A percentile compares a stretch with the other conserved stretches of the same genome.
phyloP scores from a whole-genome alignment of 2,329 filamentous ascomycete species.

The Stemphylium lycopersici region DNA sequence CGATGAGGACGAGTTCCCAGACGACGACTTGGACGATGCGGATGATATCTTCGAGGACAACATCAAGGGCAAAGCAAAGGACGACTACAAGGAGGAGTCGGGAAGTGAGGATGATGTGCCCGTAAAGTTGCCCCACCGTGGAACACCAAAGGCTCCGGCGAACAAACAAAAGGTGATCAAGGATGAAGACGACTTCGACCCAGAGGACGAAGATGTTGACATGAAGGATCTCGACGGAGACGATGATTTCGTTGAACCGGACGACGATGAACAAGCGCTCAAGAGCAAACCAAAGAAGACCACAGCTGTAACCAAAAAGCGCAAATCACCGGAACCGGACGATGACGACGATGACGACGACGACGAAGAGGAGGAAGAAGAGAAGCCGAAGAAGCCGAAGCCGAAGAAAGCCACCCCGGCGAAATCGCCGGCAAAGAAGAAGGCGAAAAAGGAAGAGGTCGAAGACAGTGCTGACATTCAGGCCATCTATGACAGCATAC shows the following conservation, averaged over 20 bases:
- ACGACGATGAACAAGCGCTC: constrained; percentile 50
- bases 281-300: constrained; percentile 50
- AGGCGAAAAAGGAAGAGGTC: constrained; percentile 68
- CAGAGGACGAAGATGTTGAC: constrained; percentile 56
- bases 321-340: constrained; percentile 63
- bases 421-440: constrained; percentile 63
- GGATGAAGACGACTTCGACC: constrained; percentile 50
- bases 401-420: constrained; percentile 46
- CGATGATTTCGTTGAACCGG: constrained; percentile 54
- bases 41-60: constrained; percentile 85
- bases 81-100: constrained; percentile 69
- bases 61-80: constrained; percentile 67
- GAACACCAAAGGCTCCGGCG: constrained; percentile 44
- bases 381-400: constrained; percentile 63
- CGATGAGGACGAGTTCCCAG: constrained; percentile 60
- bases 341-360: constrained; percentile 61
- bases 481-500: constrained; percentile 86
- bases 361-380: constrained; percentile 61
- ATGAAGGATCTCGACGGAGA: constrained; percentile 59
- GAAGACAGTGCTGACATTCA: constrained; percentile 75
- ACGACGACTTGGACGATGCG: constrained; percentile 61
- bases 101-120: constrained; percentile 39
- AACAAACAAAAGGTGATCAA: constrained; percentile 56
- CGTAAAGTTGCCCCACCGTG: constrained; percentile 40
- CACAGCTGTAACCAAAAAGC: constrained; percentile 54